These are phyloP conservation scores for Galium porrigens DNA, from an alignment of 305 asterid species.

Conservation along the genomic window DNA sequence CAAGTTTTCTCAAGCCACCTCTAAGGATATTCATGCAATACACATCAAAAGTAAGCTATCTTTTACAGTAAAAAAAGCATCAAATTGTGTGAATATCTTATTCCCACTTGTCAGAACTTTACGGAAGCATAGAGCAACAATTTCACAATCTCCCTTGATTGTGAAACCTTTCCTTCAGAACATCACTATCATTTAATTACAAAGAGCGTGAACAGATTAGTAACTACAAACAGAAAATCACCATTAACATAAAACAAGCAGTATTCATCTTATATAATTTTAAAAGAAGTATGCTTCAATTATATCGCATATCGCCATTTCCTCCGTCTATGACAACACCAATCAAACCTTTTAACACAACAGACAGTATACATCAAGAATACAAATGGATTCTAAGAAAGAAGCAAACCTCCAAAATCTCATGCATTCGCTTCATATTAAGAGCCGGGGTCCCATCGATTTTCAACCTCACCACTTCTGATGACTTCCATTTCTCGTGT, in stretches of 20 bases:
- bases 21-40: background rate
- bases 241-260: background rate
- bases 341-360: background rate
- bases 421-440: conserved; percentile 83
- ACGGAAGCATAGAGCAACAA: background rate
- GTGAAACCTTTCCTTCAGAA: background rate
- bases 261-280: background rate
- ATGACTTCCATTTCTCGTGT: conserved; percentile 63
- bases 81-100: background rate
- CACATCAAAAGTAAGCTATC: background rate
- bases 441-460: conserved; percentile 83
- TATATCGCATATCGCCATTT: background rate
- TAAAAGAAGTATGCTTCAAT: background rate
- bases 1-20: background rate
- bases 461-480: conserved; percentile 77
- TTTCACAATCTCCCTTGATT: background rate
- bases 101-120: background rate
- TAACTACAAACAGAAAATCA: background rate
- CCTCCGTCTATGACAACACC: background rate
- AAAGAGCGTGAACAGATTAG: background rate
- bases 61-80: background rate
- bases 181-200: background rate
- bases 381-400: background rate
- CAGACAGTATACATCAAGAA: conserved; percentile 5
- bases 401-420: conserved; percentile 59